phyloP scores from a whole-genome alignment of 2,329 filamentous ascomycete species.

The Aspergillus fijiensis region DNA sequence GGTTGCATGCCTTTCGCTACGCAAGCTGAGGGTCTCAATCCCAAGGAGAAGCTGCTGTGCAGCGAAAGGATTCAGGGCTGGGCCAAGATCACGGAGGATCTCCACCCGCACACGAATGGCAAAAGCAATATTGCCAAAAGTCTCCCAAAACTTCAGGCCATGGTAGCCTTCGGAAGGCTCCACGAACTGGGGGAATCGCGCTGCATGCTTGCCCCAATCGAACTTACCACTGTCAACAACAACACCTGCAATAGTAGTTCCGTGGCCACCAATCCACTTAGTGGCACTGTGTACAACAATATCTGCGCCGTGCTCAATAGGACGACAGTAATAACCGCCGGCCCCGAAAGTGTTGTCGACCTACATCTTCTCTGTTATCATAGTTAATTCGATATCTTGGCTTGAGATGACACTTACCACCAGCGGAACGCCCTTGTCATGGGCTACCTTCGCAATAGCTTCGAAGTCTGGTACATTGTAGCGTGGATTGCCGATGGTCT shows the following conservation, averaged over 20 bases:
- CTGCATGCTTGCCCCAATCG: constrained; percentile 82
- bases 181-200: constrained; percentile 87
- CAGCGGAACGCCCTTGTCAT: constrained; percentile 65
- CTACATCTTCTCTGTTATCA: constrained; percentile 39
- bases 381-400: neutral
- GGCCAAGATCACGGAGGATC: constrained; percentile 82
- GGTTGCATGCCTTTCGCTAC: constrained; percentile 79
- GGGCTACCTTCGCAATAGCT: constrained; percentile 78
- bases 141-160: constrained; percentile 91
- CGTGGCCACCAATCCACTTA: constrained; percentile 96
- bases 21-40: constrained; percentile 82
- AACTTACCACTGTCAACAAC: constrained; percentile 89
- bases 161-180: constrained; percentile 86
- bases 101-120: constrained; percentile 85
- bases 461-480: constrained; percentile 93
- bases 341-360: constrained; percentile 96
- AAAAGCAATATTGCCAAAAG: constrained; percentile 81
- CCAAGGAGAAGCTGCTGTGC: constrained; percentile 90
- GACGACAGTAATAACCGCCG: constrained; percentile 81
- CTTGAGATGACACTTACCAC: constrained; percentile 46
- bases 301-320: constrained; percentile 87
- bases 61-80: constrained; percentile 81
- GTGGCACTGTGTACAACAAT: constrained; percentile 93
- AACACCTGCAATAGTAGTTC: constrained; percentile 84
- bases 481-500: constrained; percentile 89